Base-by-base conservation (phyloP, 2,329 filamentous ascomycete species). In the Colletotrichum sublineola region DNA sequence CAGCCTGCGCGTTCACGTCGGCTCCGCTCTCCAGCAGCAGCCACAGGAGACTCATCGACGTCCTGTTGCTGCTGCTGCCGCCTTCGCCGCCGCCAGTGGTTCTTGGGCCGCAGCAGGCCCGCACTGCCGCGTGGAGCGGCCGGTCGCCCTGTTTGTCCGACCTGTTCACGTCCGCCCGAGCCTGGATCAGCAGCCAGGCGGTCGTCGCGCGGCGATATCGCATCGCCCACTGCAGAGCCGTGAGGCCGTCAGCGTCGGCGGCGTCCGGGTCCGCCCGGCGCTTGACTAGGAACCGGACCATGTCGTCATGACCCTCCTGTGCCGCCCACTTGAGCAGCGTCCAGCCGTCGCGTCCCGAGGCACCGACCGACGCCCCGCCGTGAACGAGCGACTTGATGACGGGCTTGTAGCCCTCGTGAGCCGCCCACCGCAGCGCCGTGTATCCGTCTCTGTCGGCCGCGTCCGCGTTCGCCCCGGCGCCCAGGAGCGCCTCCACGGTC, bases 241-340 rank as follows among this genome's bases (percentile, higher is more conserved):
- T 68, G 18, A 44, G 20, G 20, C 66, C 66, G 14, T 63, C 58
- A 29, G 48, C 50, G 18, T 68, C 66, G 0, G 40, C 20, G n/a
- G 15, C 31, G 50, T 68, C 24, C 8, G 63, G 58, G 18, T 48
- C n/a, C 18, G 53, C 33, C 18, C 31, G 36, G n/a, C 57, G 52
- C 18, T 68, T 62, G 40, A 31, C 18, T 4, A 68, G 58, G 7
- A 55, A 46, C 29, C 31, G 46, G n/a, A 63, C 40, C 38, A 68
- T 68, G 48, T 68, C 58, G 7, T 68, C 66, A 24, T 55, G 57
- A 29, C 66, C 66, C 46, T 68, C 66, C n/a, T 55, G 57, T 29
- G 66, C 66, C 20, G 66, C 66, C 66, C 66, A 68, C 11, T 48
- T 53, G 15, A 68, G 58, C 38, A 68, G 29, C 2, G 57, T 63